Evolutionary conservation across 805 yeast genomes (phyloP).

Genomic region (Scheffersomyces stipitis): DNA sequence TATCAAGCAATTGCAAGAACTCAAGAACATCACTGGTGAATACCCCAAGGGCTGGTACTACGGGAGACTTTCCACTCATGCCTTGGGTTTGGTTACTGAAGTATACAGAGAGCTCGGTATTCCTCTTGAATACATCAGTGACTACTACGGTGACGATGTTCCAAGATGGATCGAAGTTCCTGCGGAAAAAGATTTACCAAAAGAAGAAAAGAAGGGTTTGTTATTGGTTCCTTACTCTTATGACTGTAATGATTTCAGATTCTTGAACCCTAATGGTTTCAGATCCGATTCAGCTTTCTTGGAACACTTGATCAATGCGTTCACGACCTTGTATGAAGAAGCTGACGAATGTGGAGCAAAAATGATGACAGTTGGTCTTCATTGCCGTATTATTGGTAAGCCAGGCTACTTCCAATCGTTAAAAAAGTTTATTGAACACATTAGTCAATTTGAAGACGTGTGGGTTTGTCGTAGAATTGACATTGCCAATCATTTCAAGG

Average conservation of each 20-base stretch:
- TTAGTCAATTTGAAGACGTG: not conserved
- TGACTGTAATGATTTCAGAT: conserved; percentile 24
- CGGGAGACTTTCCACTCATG: conserved; percentile 16
- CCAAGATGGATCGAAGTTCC: conserved; percentile 16
- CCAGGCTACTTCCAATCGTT: not conserved
- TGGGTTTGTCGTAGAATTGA: not conserved
- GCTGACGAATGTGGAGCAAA: not conserved
- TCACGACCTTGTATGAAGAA: conserved; percentile 6
- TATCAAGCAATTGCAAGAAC: conserved; percentile 9
- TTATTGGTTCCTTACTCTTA: conserved; percentile 22
- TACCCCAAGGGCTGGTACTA: conserved; percentile 14
- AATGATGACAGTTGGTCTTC: not conserved
- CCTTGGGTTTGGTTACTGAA: conserved; percentile 11
- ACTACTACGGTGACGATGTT: conserved; percentile 16
- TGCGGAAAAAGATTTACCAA: conserved; percentile 12
- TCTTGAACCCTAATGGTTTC: conserved; percentile 19
- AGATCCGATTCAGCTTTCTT: conserved; percentile 21
- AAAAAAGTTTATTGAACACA: not conserved
- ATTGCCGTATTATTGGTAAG: not conserved
- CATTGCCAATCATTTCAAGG: not conserved
- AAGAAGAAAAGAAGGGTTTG: conserved; percentile 19
- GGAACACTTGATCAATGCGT: conserved; percentile 33
- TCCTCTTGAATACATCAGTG: conserved; percentile 13
- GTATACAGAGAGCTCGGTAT: conserved; percentile 11
- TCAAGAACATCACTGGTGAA: conserved; percentile 11